Conservation (phyloP, 768 basidiomycete species). For the Russula foetens region DNA sequence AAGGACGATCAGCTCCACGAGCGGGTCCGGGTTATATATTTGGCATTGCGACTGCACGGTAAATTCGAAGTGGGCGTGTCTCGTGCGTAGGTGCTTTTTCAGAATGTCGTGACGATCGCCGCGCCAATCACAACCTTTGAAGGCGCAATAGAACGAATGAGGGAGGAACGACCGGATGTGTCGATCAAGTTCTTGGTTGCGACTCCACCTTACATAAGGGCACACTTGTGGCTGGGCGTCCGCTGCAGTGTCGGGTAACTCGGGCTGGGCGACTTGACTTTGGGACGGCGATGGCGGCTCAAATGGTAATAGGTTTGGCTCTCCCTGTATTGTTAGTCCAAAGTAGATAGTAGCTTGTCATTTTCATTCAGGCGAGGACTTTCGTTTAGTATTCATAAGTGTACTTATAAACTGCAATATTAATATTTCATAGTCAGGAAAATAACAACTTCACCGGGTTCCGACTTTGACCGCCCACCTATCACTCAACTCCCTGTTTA, state of each 20-base stretch:
- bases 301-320: too few species aligned
- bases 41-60: background rate
- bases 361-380: too few species aligned
- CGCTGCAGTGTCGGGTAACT: too few species aligned
- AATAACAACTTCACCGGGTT: too few species aligned
- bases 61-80: background rate
- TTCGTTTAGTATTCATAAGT: too few species aligned
- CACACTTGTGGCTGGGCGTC: background rate
- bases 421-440: too few species aligned
- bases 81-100: background rate
- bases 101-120: background rate
- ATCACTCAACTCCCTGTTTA: too few species aligned
- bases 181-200: background rate
- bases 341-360: too few species aligned
- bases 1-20: background rate
- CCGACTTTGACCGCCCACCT: too few species aligned
- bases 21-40: background rate
- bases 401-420: too few species aligned
- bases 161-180: background rate
- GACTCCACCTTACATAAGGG: background rate
- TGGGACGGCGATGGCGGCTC: background rate
- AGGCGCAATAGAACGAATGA: background rate
- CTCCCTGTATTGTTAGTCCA: background rate
- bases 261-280: background rate
- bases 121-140: background rate